Evolutionary conservation across 768 basidiomycete species (phyloP), one percentile per base, ranked within the genome.

Genomic region (Podaxis pistillaris): DNA sequence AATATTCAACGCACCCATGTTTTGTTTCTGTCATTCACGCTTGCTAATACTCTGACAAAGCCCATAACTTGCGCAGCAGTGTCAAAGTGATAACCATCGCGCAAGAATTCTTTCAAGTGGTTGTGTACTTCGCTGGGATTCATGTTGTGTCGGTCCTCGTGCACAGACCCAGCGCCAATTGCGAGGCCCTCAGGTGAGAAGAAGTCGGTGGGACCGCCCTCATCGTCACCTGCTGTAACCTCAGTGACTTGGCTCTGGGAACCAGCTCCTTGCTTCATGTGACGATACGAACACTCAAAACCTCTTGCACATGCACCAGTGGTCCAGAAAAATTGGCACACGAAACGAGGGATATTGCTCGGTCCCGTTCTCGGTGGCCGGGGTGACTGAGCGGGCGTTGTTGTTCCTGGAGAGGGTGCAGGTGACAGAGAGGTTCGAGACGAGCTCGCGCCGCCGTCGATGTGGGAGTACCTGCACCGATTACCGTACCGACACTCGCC

Each of bases 41-140:
- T 82, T 19, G 64, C 74, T 2, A 83, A 38, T 13, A 73, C 71
- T 17, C 62, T 61, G 5, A 78, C 60, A 62, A 87, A 87, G 0
- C 75, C 72, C 66, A 86, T 85, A 0, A 85, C 63, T 3, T 85
- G 73, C 47, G 73, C 74, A 0, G 80, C 72, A 0, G 46, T 71
- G 1, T 63, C 65, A 64, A 88, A 87, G 24, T 72, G 70, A 66
- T 73, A 87, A 17, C 69, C 62, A 58, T 84, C 81, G 11, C 30
- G 56, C 9, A 85, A 71, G 68, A 77, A 87, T 38, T 66, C 67
- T 58, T 76, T 79, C 40, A 87, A 65, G 11, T 67, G 60, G 38
- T 77, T 78, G 40, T 86, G 85, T 0, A 79, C 79, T 59, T 83
- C 78, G n/a, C 72, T 70, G 0, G 85, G 84, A 9, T 78, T 75